Base-by-base conservation (phyloP, 306 rosid genomes). In the Vicia sativa region DNA sequence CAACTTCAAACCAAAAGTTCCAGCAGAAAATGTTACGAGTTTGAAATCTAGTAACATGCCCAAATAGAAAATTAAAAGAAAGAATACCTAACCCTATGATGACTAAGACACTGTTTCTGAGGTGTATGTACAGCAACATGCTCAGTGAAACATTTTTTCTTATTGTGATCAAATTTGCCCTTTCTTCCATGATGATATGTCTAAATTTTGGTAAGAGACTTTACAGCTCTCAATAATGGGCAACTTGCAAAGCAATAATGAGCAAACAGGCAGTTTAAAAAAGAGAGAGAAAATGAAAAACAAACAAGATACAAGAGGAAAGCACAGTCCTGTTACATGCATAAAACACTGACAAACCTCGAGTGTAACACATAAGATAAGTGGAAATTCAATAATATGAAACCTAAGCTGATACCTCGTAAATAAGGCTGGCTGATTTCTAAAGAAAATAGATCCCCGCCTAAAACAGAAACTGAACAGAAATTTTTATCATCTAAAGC, bases 341-440 rank as follows among this genome's bases (percentile, higher is more conserved):
- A 52, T 29, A 42, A 61, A 42, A 54, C 50, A 18, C 46, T 9
- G 64, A 71, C n/a, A 76, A 70, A 53, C 49, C 56, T 29, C 19
- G 0, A n/a, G 37, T 54, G 11, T 21, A 12, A 16, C 15, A 29
- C 65, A 55, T 18, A 44, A 28, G 42, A 62, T 70, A 65, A 25
- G 44, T 15, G 44, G 41, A 60, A 66, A 50, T 42, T 66, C 21
- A 72, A 59, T 35, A 67, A 43, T 11, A 41, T 21, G 53, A 72
- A 31, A n/a, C 67, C 50, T 49, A 16, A 44, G 41, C 39, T 35
- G 38, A 50, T 16, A 15, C 16, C 35, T 18, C 23, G 52, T n/a
- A 54, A 16, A 68, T 13, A 55, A 55, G 35, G 63, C 74, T 26
- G 34, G 57, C 74, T 26, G 42, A n/a, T 37, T 49, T 73, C 62